Evolutionary conservation across 1,284 basidiomycete species (phyloP), one percentile per base, ranked within the genome.

Genomic region (Rhodotorula sp.): DNA sequence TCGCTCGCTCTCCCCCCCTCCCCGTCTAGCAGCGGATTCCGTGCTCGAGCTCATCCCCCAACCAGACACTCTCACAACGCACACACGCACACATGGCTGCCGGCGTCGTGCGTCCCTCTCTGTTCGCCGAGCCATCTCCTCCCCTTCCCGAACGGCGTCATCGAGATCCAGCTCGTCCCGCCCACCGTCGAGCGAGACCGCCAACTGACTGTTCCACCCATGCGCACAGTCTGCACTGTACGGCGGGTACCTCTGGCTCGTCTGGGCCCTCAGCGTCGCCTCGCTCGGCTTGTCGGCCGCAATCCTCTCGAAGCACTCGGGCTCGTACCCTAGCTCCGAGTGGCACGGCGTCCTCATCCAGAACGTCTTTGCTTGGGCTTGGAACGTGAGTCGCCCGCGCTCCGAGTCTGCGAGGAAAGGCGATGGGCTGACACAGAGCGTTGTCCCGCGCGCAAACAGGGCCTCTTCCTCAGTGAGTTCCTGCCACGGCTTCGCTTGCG

Each of bases 241-340:
- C 55, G 36, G 36, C 55, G 30, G 30, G 30, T 29, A 22, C 29
- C 51, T 61, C 29, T 49, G 36, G 19, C 29, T 61, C 60, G 51
- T 51, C 27, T 61, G 60, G 60, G 51, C 36, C 22, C 27, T 62
- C 39, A 47, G 52, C 60, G 52, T 62, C 52, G 55, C 52, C 56
- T 44, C 15, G 22, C 55, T 51, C 62, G 65, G 70, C 29, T 59
- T 71, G n/a, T 46, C 39, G 22, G 70, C 55, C 29, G 30, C 53
- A 29, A 32, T 65, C 62, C 27, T 64, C 30, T 11, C 32, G 15
- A 58, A 57, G 20, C 39, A 46, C 59, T 46, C 46, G 36, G n/a
- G 27, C 44, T 24, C 34, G 57, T 59, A 39, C 63, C 48, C n/a
- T 9, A 48, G 9, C 17, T 29, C 11, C 27, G 29, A 63, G 32